These are phyloP conservation scores for Ilyonectria mors-panacis DNA, from an alignment of 2,329 filamentous ascomycete species.

Conservation along the genomic window DNA sequence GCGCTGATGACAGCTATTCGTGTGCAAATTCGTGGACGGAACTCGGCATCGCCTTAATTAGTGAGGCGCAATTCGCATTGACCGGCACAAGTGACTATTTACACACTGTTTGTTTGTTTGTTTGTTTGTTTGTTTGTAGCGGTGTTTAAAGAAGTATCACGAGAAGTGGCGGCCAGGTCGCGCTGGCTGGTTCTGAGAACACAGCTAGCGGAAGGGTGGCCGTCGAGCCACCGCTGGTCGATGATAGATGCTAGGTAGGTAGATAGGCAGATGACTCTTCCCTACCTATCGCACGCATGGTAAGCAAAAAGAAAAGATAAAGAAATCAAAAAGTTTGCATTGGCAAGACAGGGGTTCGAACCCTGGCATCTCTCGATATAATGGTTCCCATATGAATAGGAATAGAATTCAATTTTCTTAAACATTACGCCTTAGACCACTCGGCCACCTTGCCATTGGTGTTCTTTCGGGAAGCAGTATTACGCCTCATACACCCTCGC, in stretches of 20 bases:
- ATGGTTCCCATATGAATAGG: too few relatives aligned
- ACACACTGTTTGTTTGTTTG: not conserved
- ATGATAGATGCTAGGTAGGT: not conserved
- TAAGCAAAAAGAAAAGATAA: too few relatives aligned
- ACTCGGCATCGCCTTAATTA: slow-evolving; percentile 8
- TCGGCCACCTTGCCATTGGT: too few relatives aligned
- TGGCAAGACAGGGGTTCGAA: too few relatives aligned
- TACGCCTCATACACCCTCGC: too few relatives aligned
- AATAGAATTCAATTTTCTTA: too few relatives aligned
- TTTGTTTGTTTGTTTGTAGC: not conserved
- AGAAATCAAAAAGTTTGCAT: too few relatives aligned
- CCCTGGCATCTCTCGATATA: too few relatives aligned
- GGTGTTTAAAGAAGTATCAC: slow-evolving; percentile 3
- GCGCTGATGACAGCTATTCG: slow-evolving; percentile 4
- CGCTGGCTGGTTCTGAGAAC: slow-evolving; percentile 5
- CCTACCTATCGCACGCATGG: too few relatives aligned
- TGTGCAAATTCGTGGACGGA: slow-evolving; percentile 14
- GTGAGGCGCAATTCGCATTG: not conserved
- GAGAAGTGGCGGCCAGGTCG: slow-evolving; percentile 14
- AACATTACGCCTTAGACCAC: too few relatives aligned
- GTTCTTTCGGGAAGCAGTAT: too few relatives aligned
- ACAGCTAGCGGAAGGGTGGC: not conserved
- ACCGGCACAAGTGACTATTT: not conserved
- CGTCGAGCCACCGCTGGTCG: slow-evolving; percentile 6
- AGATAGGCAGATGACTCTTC: too few relatives aligned